phyloP scores from a whole-genome alignment of 164 flowering plant genomes.

The Amborella trichopoda region DNA sequence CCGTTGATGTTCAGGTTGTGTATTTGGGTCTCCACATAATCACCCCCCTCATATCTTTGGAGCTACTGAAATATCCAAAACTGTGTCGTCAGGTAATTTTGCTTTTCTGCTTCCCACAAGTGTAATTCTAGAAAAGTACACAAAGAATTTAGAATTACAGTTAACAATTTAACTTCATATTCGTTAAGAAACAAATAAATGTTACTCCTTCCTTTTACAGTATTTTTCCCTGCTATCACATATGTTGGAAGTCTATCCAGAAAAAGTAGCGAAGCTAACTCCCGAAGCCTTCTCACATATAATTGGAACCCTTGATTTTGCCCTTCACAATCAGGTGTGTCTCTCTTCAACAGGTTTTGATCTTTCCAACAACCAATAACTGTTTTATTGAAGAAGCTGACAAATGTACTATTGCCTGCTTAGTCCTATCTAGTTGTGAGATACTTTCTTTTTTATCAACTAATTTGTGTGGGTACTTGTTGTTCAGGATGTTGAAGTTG shows the following conservation, averaged over 20 bases:
- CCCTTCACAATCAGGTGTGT: slow-evolving; percentile 77
- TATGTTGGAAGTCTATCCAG: slow-evolving; percentile 92
- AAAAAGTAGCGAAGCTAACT: slow-evolving; percentile 62
- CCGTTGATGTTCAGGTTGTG: slow-evolving; percentile 47
- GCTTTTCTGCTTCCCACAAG: background rate
- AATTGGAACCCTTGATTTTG: slow-evolving; percentile 70
- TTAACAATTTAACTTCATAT: no score
- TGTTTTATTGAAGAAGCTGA: no score
- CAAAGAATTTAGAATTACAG: no score
- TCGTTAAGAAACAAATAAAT: no score
- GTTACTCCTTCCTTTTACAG: slow-evolving; percentile 36
- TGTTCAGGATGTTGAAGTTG: slow-evolving; percentile 62
- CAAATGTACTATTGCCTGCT: no score
- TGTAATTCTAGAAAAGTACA: no score
- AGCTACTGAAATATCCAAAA: slow-evolving; percentile 85
- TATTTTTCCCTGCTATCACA: slow-evolving; percentile 77
- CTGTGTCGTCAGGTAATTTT: slow-evolving; percentile 76
- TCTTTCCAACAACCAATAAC: no score
- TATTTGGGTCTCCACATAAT: slow-evolving; percentile 85
- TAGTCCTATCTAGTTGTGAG: no score
- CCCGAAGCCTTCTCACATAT: slow-evolving; percentile 55
- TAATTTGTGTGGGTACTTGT: background rate
- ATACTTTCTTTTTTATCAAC: no score
- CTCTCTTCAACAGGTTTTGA: background rate
- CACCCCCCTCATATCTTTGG: slow-evolving; percentile 74